Evolutionary conservation across 1,284 basidiomycete genomes (phyloP).

Genomic region (Apiotrichum brassicae): DNA sequence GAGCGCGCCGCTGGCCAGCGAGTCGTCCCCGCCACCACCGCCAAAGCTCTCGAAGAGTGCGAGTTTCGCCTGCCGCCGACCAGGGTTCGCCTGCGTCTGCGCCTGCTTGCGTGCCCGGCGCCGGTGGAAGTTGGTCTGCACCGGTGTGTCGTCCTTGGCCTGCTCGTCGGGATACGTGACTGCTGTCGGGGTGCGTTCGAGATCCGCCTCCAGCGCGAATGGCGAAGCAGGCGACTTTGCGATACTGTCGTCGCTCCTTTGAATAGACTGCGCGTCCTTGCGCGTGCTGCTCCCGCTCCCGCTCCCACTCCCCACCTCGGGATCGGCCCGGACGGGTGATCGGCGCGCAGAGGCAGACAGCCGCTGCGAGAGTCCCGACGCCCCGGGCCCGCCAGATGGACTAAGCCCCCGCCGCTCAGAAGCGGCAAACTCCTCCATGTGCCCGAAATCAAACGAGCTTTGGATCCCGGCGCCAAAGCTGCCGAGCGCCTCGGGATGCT

Average conservation of each 20-base stretch:
- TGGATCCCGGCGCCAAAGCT: conserved; percentile 1
- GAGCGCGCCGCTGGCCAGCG: conserved; percentile 27
- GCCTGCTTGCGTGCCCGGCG: conserved; percentile 74
- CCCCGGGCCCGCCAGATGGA: too few relatives aligned
- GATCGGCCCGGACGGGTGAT: not conserved
- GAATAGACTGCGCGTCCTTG: not conserved
- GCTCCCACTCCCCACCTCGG: not conserved
- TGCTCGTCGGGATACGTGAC: conserved; percentile 29
- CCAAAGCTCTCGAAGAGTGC: conserved; percentile 76
- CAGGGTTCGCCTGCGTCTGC: conserved; percentile 69
- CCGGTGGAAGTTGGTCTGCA: conserved; percentile 44
- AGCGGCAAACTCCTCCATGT: conserved; percentile 72
- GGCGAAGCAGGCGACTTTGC: conserved; percentile 1
- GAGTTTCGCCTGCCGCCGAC: conserved; percentile 66
- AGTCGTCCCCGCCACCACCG: conserved; percentile 23
- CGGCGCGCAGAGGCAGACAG: not conserved
- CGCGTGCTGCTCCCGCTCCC: conserved; percentile 12
- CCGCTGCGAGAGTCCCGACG: not conserved
- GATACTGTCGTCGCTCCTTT: conserved; percentile 1
- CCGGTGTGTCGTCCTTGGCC: conserved; percentile 9
- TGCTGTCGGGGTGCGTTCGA: conserved; percentile 20
- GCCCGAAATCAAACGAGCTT: conserved; percentile 63
- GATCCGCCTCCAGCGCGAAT: not conserved
- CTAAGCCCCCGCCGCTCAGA: conserved; percentile 55
- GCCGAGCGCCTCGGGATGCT: not conserved